A percentile compares a stretch with the other conserved stretches of the same genome.
Evolutionary conservation across 495 filamentous ascomycete species (phyloP).

Genomic region (Hypoxylon cercidicola): DNA sequence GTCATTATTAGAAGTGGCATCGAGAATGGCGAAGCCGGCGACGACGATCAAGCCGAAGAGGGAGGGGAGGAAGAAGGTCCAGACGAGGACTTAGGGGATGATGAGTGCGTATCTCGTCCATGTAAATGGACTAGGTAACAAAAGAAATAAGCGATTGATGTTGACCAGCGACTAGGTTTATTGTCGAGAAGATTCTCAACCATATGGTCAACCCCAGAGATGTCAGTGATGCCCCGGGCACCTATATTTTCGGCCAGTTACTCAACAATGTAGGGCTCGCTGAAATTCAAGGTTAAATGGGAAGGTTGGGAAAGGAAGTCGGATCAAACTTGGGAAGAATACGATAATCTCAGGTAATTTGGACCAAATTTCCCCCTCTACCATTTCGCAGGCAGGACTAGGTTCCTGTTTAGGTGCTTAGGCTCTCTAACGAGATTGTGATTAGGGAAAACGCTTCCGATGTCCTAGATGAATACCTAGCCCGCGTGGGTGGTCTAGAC

Average conservation of each 20-base stretch:
- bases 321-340: conserved; percentile 70
- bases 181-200: conserved; percentile 66
- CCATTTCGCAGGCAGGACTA: not conserved
- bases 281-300: conserved; percentile 69
- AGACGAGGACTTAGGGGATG: conserved; percentile 50
- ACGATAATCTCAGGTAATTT: conserved; percentile 65
- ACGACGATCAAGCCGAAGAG: conserved; percentile 52
- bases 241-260: not conserved
- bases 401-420: conserved; percentile 2
- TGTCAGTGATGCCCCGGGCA: conserved; percentile 45
- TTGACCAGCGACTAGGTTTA: conserved; percentile 51
- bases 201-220: conserved; percentile 61
- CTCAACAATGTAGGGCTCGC: conserved; percentile 45
- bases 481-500: conserved; percentile 62
- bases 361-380: not conserved
- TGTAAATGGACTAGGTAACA: conserved; percentile 1
- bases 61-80: conserved; percentile 51
- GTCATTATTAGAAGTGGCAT: conserved; percentile 25
- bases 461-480: conserved; percentile 58
- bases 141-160: not conserved
- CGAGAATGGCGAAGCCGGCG: conserved; percentile 44
- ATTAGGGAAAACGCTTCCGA: conserved; percentile 55
- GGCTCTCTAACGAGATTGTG: conserved; percentile 1
- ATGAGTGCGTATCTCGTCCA: conserved; percentile 50
- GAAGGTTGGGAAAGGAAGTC: conserved; percentile 68